These are phyloP conservation scores for Nitzschia palea DNA, from an alignment of 108 stramenopile genomes.

Conservation along the genomic window DNA sequence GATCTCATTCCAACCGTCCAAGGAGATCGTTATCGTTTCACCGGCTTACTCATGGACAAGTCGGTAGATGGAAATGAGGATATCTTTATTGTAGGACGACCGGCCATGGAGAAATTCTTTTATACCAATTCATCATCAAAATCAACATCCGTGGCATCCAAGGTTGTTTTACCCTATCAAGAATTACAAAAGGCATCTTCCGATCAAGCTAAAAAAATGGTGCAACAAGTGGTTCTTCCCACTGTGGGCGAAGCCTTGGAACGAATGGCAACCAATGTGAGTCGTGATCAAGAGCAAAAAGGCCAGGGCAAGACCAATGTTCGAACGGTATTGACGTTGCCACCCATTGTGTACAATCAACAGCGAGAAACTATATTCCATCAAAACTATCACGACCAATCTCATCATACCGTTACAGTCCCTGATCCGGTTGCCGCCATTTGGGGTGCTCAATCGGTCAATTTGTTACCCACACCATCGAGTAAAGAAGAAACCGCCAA, in stretches of 20 bases:
- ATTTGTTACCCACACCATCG: constrained; percentile 42
- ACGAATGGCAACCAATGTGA: constrained; percentile 6
- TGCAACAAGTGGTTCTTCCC: constrained; percentile 32
- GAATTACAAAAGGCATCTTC: constrained; percentile 24
- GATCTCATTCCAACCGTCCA: constrained; percentile 52
- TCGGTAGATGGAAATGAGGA: constrained; percentile 5
- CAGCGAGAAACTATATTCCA: constrained; percentile 24
- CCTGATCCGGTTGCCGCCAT: constrained; percentile 75
- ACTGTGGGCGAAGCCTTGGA: constrained; percentile 44
- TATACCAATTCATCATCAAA: constrained; percentile 6
- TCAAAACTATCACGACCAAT: constrained; percentile 27
- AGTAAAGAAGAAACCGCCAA: constrained; percentile 23
- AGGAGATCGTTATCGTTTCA: constrained; percentile 62
- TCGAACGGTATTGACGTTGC: constrained; percentile 43
- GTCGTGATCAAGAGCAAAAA: not conserved
- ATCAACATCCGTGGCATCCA: not conserved
- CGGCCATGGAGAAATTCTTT: constrained; percentile 48
- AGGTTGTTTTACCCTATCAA: constrained; percentile 26
- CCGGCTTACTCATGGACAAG: constrained; percentile 30
- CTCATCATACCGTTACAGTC: constrained; percentile 33
- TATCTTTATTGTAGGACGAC: constrained; percentile 33
- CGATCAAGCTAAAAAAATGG: constrained; percentile 23
- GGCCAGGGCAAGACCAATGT: constrained; percentile 1
- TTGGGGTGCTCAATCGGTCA: constrained; percentile 62
- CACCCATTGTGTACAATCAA: constrained; percentile 25